A percentile compares a stretch with the other conserved stretches of the same genome.
These are phyloP conservation scores for Xylaria sp. DNA, from an alignment of 2,329 filamentous ascomycete species.

Conservation along the genomic window DNA sequence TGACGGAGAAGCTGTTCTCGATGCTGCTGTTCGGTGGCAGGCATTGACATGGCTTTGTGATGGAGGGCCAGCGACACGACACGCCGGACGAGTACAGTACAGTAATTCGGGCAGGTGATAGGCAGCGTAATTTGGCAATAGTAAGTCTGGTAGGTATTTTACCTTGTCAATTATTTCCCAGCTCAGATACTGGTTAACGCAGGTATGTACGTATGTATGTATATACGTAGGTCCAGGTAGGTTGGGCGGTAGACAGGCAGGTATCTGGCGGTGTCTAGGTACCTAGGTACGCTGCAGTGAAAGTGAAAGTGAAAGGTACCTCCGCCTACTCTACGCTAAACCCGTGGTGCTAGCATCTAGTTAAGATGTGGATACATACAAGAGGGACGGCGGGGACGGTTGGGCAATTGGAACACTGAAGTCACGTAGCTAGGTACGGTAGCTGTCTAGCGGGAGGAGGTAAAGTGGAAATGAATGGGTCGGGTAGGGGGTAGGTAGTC, in stretches of 20 bases:
- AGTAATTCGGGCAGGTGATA: slow-evolving; percentile 38
- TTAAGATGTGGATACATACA: slow-evolving; percentile 4
- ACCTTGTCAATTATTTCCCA: slow-evolving; percentile 29
- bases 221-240: not conserved
- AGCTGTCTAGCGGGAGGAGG: not conserved
- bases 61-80: slow-evolving; percentile 32
- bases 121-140: slow-evolving; percentile 28
- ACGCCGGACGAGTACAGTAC: slow-evolving; percentile 30
- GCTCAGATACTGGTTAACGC: slow-evolving; percentile 11
- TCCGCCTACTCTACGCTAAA: slow-evolving; percentile 9
- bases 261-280: not conserved
- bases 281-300: slow-evolving; percentile 3
- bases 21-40: slow-evolving; percentile 45
- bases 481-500: not conserved
- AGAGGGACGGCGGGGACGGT: slow-evolving; percentile 3
- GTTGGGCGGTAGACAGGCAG: not conserved
- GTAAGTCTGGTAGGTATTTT: slow-evolving; percentile 28
- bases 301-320: not conserved
- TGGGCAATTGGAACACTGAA: slow-evolving; percentile 1
- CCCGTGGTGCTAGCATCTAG: slow-evolving; percentile 9
- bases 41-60: slow-evolving; percentile 50
- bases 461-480: slow-evolving; percentile 15
- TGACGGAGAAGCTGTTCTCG: slow-evolving; percentile 44
- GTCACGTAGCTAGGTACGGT: not conserved
- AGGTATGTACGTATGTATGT: not conserved